Conservation (phyloP, 192 early-diverging fungal species). For the Backusella psychrophila region DNA sequence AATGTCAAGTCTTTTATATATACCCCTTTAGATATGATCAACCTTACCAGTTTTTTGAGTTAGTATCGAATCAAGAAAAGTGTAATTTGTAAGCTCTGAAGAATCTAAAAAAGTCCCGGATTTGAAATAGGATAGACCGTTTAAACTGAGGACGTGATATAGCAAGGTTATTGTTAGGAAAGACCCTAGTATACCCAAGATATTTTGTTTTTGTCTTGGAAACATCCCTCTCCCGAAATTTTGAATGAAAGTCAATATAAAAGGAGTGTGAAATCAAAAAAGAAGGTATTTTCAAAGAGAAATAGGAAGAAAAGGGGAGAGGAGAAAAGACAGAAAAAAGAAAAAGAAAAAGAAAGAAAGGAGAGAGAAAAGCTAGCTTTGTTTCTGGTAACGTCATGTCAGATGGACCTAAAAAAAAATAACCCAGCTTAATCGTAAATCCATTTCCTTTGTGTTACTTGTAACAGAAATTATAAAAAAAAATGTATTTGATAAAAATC, state of each 20-base stretch:
- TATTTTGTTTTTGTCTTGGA: slow-evolving; percentile 4
- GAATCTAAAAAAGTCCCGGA: neutral
- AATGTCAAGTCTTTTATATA: neutral
- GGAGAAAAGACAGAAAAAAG: neutral
- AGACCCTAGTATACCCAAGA: neutral
- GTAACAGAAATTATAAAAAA: neutral
- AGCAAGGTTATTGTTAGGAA: neutral
- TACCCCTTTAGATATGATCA: neutral
- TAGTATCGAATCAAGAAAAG: neutral
- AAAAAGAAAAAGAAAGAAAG: neutral
- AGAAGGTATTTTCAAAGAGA: neutral
- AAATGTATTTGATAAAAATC: neutral
- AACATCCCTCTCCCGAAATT: neutral
- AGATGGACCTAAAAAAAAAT: neutral
- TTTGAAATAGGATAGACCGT: neutral
- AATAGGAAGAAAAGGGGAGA: neutral
- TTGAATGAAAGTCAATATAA: neutral
- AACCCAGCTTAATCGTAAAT: neutral
- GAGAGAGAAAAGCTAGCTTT: neutral
- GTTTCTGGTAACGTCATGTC: neutral
- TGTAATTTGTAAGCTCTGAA: slow-evolving; percentile 1
- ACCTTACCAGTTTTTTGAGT: neutral
- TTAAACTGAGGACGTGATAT: slow-evolving; percentile 5
- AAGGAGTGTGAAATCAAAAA: neutral
- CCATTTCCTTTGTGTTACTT: neutral